Base-by-base conservation (phyloP, 345 rosid species). In the Eutrema heterophyllum region DNA sequence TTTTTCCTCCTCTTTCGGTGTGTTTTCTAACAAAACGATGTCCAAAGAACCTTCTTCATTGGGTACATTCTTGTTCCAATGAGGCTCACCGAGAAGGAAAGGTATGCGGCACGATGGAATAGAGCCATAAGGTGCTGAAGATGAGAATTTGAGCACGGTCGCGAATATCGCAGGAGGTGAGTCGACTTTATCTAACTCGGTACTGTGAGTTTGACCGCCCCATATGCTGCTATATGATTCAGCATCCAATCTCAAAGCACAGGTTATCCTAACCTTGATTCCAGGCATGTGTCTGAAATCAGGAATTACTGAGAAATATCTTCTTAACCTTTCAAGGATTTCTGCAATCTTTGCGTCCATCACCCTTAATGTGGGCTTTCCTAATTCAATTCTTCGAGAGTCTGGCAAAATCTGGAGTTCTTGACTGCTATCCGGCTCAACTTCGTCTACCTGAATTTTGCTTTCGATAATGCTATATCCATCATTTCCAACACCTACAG, bases 291-390 rank as follows among this genome's bases (percentile, higher is more conserved):
- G 87, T 80, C 88, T 88, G 75, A 76, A 86, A 85, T 95, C 99
- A 80, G 97, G 97, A 80, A 95, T 80, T 60, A 82, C 87, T 3
- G 91, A 87, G 81, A 92, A 91, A 79, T 95, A 91, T 78, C 83
- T 87, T 83, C 99, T 86, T 53, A 92, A 68, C 40, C 78, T 83
- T 70, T 72, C 84, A 33, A 88, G 82, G 63, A 90, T 83, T 72
- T 83, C 87, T n/a, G 89, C 89, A 76, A 84, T 82, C 78, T 84
- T 90, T 70, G 97, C 78, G 78, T 95, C 99, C 92, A 87, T 87
- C 53, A 95, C 96, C 18, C 93, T 87, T 68, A 95, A 77, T 13
- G 93, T 89, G 59, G 82, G 82, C 61, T 69, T 87, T 13, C 76
- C 80, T 41, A 72, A 79, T 73, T 72, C 74, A 3, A 73, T 74